Base-by-base conservation (phyloP, 441 rosid species). In the Capsella rubella region DNA sequence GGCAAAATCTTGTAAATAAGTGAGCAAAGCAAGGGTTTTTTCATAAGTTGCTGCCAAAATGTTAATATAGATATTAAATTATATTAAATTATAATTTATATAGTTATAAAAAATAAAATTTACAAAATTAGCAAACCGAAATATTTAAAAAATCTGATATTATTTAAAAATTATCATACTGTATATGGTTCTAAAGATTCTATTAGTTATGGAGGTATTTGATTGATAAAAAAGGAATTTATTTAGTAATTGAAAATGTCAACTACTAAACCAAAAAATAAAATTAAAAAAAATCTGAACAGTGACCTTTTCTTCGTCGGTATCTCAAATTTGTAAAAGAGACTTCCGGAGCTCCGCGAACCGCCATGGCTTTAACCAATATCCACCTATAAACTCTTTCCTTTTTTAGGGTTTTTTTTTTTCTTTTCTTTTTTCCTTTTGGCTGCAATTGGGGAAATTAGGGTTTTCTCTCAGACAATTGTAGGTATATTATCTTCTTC, bases 401-500 rank as follows among this genome's bases (percentile, higher is more conserved):
- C 27, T 46, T 21, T 61, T 28, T 1, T 8, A 4, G 72, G 37
- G 9, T 0, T 32, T 6, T 32, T 32, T 32, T 32, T 32, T 32
- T 1, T 5, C 5, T 32, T 32, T 32, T 6, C 47, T 1, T 32
- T 32, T 32, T 14, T 46, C 34, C 58, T 3, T 34, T 35, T 35
- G 8, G 27, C 45, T 21, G 25, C 73, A 69, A 69, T 76, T 76
- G 35, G 58, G 11, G 53, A 65, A 51, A 57, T 53, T 71, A 51
- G 73, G 80, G 45, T 65, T 72, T 32, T 10, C 37, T 71, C 64
- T 64, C 42, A 3, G 8, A 51, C 50, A 34, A 75, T 69, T 55
- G 27, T n/a, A 62, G 74, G 79, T 76, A 69, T 8, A 9, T 69
- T 12, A 9, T 69, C 40, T 74, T 67, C 56, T n/a, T 75, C 16